Evolutionary conservation across 164 flowering plant genomes (phyloP).

Genomic region (Berberis thunbergii): DNA sequence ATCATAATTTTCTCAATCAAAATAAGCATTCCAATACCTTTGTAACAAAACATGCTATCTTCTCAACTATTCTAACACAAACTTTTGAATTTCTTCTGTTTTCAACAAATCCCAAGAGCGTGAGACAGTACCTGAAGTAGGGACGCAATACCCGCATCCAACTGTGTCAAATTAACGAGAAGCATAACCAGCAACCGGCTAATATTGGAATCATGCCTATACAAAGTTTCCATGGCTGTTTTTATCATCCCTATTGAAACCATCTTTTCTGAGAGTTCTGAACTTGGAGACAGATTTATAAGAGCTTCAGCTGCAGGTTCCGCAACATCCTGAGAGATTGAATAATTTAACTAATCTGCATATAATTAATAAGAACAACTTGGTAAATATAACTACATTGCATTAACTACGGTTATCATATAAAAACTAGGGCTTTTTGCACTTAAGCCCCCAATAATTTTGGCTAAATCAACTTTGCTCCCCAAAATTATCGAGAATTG

Average conservation of each 20-base stretch:
- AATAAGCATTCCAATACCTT: neutral
- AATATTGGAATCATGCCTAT: slow-evolving; percentile 46
- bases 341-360: neutral
- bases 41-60: neutral
- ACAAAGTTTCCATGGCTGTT: slow-evolving; percentile 56
- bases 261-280: slow-evolving; percentile 63
- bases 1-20: neutral
- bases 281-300: slow-evolving; percentile 72
- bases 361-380: neutral
- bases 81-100: neutral
- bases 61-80: neutral
- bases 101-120: neutral
- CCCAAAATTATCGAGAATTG: too few relatives aligned
- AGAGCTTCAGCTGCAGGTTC: slow-evolving; percentile 91
- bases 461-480: too few relatives aligned
- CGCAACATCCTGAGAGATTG: slow-evolving; percentile 55
- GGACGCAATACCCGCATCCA: slow-evolving; percentile 67
- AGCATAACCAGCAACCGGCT: slow-evolving; percentile 71
- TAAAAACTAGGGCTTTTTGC: too few relatives aligned
- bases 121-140: slow-evolving; percentile 72
- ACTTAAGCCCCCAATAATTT: too few relatives aligned
- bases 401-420: too few relatives aligned
- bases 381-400: too few relatives aligned
- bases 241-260: slow-evolving; percentile 54
- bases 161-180: slow-evolving; percentile 76